phyloP scores from a whole-genome alignment of 148 eudicot species.

The Linanthus parryae region DNA sequence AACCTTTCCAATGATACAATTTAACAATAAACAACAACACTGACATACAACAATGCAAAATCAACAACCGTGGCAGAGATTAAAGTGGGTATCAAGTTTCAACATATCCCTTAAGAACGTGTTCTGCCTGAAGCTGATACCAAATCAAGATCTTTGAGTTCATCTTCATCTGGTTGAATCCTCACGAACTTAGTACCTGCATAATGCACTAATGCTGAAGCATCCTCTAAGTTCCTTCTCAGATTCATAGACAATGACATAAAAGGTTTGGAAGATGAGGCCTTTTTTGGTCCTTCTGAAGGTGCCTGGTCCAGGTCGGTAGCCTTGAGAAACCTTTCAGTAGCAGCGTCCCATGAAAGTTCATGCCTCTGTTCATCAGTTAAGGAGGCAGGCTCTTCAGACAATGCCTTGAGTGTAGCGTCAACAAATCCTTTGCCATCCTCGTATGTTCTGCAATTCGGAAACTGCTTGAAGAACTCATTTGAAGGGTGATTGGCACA shows the following conservation, averaged over 20 bases:
- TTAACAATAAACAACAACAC: too few species aligned
- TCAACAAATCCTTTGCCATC: slow-evolving; percentile 53
- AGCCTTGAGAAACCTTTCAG: slow-evolving; percentile 58
- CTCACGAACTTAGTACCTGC: slow-evolving; percentile 48
- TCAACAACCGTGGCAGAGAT: too few species aligned
- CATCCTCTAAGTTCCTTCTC: slow-evolving; percentile 54
- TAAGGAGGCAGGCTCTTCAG: slow-evolving; percentile 60
- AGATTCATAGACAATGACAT: slow-evolving; percentile 53
- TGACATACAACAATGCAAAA: too few species aligned
- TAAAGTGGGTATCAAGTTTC: too few species aligned
- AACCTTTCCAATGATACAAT: too few species aligned
- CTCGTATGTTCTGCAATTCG: slow-evolving; percentile 67
- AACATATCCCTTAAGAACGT: too few species aligned
- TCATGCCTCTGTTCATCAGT: slow-evolving; percentile 56
- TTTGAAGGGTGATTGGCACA: slow-evolving; percentile 94
- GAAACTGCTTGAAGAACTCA: slow-evolving; percentile 90
- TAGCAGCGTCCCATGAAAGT: slow-evolving; percentile 95
- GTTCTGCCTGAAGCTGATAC: slow-evolving; percentile 19
- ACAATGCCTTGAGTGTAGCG: slow-evolving; percentile 48
- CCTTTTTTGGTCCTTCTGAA: slow-evolving; percentile 4
- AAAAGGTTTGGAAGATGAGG: slow-evolving; percentile 35
- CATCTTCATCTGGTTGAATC: slow-evolving; percentile 58
- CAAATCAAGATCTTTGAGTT: slow-evolving; percentile 58
- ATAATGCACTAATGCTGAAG: slow-evolving; percentile 63
- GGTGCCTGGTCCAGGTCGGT: slow-evolving; percentile 22